Conservation (phyloP, 306 rosid species). For the Crotalaria pallida region DNA sequence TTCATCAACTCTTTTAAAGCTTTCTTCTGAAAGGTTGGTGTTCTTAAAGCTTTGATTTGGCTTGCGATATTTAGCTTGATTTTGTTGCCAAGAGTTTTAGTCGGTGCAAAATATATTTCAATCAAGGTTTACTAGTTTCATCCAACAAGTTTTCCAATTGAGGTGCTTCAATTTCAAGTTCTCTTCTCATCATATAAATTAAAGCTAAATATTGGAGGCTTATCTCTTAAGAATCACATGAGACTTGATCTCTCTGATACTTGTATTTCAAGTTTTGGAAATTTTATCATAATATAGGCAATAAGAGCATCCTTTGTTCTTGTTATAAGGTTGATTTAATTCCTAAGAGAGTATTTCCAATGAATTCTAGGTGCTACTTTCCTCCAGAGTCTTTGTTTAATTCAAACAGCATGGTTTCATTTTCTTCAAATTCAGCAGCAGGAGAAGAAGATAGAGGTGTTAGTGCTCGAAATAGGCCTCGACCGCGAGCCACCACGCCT, state of each 20-base stretch:
- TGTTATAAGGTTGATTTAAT: slow-evolving; percentile 10
- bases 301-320: background rate
- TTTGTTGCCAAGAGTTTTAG: slow-evolving; percentile 12
- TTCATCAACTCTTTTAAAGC: background rate
- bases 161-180: slow-evolving; percentile 20
- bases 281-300: slow-evolving; percentile 6
- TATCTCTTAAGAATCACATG: background rate
- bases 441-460: slow-evolving; percentile 30
- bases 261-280: background rate
- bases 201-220: background rate
- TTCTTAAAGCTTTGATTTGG: background rate
- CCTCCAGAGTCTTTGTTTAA: slow-evolving; percentile 33
- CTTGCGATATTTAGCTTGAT: background rate
- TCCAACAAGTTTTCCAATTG: background rate
- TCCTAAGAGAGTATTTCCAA: slow-evolving; percentile 8
- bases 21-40: slow-evolving; percentile 11
- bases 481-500: slow-evolving; percentile 38
- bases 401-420: slow-evolving; percentile 30
- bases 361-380: slow-evolving; percentile 43
- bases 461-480: slow-evolving; percentile 33
- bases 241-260: slow-evolving; percentile 8
- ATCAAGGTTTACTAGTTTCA: slow-evolving; percentile 5
- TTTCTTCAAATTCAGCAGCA: slow-evolving; percentile 38
- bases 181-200: background rate
- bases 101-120: slow-evolving; percentile 7